Evolutionary conservation across 140 eudicot genomes (phyloP).

Genomic region (Senecio squalidus): DNA sequence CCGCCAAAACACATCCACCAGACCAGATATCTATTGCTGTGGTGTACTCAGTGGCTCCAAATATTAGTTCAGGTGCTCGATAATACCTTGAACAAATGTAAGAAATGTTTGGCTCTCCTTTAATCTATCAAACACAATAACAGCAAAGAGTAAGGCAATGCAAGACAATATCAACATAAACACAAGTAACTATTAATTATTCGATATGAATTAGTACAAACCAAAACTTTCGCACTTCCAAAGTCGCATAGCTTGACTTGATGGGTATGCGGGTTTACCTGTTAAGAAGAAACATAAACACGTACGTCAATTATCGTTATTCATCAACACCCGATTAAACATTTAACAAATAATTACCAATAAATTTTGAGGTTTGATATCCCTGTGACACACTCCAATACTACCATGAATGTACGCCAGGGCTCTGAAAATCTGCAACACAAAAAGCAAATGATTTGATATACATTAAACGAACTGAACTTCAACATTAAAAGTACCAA

Average conservation of each 20-base stretch:
- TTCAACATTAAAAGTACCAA: neutral
- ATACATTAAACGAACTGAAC: neutral
- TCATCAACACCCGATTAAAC: neutral
- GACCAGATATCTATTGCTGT: conserved; percentile 97
- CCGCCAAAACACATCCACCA: conserved; percentile 93
- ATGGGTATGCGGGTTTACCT: conserved; percentile 96
- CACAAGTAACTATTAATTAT: neutral
- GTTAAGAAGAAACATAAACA: conserved; percentile 14
- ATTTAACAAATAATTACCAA: conserved; percentile 42
- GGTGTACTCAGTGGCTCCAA: conserved; percentile 93
- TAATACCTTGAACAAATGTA: conserved; percentile 93
- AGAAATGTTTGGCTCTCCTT: conserved; percentile 95
- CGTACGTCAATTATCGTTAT: neutral
- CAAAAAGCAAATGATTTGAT: neutral
- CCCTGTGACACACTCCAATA: conserved; percentile 95
- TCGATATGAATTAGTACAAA: conserved; percentile 18
- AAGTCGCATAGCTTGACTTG: conserved; percentile 90
- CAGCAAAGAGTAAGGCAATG: conserved; percentile 8
- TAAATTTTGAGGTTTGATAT: conserved; percentile 88
- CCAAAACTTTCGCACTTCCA: conserved; percentile 96
- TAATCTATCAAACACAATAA: conserved; percentile 41
- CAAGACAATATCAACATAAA: neutral
- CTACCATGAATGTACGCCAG: conserved; percentile 80
- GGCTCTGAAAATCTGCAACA: conserved; percentile 73
- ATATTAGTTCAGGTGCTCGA: conserved; percentile 88